Percentiles rank a stretch among this genome's conserved stretches.
phyloP scores from a whole-genome alignment of 176 grass and related monocot species.

The Stipa capillata region DNA sequence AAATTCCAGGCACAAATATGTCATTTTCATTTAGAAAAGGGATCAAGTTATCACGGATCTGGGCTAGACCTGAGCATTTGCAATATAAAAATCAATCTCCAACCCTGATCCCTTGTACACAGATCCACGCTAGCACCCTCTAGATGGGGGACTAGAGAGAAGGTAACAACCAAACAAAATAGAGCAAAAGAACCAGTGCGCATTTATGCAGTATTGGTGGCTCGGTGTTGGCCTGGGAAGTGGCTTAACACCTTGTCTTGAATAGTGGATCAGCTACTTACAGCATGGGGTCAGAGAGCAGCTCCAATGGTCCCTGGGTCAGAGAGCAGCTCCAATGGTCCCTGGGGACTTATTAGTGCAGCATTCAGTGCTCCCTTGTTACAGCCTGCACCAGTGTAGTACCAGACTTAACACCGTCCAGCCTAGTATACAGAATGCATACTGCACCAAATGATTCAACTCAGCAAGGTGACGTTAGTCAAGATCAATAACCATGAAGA shows the following conservation, averaged over 20 bases:
- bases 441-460: constrained; percentile 10
- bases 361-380: constrained; percentile 46
- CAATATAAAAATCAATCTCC: constrained; percentile 13
- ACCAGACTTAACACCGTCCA: constrained; percentile 33
- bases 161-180: constrained; percentile 35
- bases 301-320: constrained; percentile 43
- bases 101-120: constrained; percentile 11
- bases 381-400: constrained; percentile 38
- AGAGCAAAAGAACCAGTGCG: constrained; percentile 30
- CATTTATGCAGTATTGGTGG: constrained; percentile 54
- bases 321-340: constrained; percentile 34
- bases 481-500: not conserved
- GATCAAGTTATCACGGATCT: constrained; percentile 9
- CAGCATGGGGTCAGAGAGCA: constrained; percentile 31
- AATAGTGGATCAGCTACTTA: constrained; percentile 43
- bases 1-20: constrained; percentile 1
- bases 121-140: constrained; percentile 26
- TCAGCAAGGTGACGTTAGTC: not conserved
- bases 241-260: constrained; percentile 60
- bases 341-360: constrained; percentile 29
- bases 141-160: constrained; percentile 13
- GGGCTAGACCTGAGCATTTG: constrained; percentile 10
- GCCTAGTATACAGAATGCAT: constrained; percentile 32
- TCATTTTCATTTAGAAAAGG: constrained; percentile 7
- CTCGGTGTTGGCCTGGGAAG: constrained; percentile 35